Evolutionary conservation across 1,284 basidiomycete species (phyloP), one percentile per base, ranked within the genome.

Genomic region (Apiotrichum veenhuisii): DNA sequence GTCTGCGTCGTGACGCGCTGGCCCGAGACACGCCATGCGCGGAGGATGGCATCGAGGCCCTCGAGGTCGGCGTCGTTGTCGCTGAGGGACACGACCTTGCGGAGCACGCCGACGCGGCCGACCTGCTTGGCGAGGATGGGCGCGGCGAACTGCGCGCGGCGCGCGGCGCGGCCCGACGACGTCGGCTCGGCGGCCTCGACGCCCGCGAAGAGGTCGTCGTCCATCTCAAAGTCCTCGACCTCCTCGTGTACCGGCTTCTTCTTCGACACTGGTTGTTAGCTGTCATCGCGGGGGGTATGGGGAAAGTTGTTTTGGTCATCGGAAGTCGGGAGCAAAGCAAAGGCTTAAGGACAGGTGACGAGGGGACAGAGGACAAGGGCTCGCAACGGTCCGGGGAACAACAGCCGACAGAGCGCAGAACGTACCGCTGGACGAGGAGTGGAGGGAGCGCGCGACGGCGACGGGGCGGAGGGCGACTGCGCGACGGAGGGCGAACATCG

Each of bases 401-500:
- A n/a, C n/a, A n/a, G n/a, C n/a, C n/a, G n/a, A n/a, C n/a, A 25
- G 34, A 37, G 40, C 25, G 20, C 33, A 14, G 14, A 22, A 41
- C 52, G 18, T 40, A 59, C 58, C 54, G 20, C 45, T 26, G 12
- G 58, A 27, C 12, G 58, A 44, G 25, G 54, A 37, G 57, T 62
- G 60, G 38, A 62, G 46, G 25, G 56, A 43, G 38, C 59, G 55
- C 8, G 53, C 42, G n/a, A 43, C 48, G 17, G 55, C 49, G 33
- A n/a, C 49, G 25, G 38, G 18, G 30, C 14, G 34, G 23, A 5
- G 36, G 36, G 52, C 46, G 37, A 52, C 25, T 18, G 26, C 37
- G 47, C 56, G 60, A 45, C 56, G 56, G 51, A 62, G 60, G 26
- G 56, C 56, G 54, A 62, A 57, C 60, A 62, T 61, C 26, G 33